phyloP scores from a whole-genome alignment of 306 rosid genomes.

The Fragaria nilgerrensis region DNA sequence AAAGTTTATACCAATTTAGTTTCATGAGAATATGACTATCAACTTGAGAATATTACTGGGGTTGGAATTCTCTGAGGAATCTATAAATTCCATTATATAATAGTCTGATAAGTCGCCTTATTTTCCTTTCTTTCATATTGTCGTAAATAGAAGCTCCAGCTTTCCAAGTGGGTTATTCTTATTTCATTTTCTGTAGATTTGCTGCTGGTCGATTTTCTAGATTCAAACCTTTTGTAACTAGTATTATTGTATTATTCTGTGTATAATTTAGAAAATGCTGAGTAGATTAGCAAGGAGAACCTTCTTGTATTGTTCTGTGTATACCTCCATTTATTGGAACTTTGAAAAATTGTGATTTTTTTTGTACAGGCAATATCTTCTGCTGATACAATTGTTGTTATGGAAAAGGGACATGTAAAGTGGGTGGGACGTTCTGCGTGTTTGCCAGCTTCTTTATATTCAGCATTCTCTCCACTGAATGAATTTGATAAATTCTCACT shows the following conservation, averaged over 20 bases:
- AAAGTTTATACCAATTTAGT: background rate
- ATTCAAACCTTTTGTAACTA: background rate
- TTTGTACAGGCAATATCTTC: constrained; percentile 73
- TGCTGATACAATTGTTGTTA: constrained; percentile 65
- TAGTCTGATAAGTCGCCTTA: background rate
- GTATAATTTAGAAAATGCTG: background rate
- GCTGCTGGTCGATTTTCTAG: background rate
- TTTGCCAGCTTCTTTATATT: constrained; percentile 54
- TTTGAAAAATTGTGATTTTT: background rate
- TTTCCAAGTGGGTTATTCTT: background rate
- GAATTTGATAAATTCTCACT: constrained; percentile 55
- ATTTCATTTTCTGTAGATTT: background rate
- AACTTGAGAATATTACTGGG: background rate
- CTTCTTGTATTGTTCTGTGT: background rate
- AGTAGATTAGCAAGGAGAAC: background rate
- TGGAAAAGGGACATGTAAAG: constrained; percentile 81
- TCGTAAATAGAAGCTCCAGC: background rate
- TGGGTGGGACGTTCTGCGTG: constrained; percentile 70
- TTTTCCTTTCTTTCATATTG: background rate
- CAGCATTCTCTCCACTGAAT: constrained; percentile 57
- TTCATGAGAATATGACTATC: background rate
- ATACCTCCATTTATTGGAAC: background rate
- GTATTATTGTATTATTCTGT: background rate
- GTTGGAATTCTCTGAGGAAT: background rate
- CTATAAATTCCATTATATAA: background rate